Evolutionary conservation across 1,284 basidiomycete genomes (phyloP).

Genomic region (Tilletia indica): DNA sequence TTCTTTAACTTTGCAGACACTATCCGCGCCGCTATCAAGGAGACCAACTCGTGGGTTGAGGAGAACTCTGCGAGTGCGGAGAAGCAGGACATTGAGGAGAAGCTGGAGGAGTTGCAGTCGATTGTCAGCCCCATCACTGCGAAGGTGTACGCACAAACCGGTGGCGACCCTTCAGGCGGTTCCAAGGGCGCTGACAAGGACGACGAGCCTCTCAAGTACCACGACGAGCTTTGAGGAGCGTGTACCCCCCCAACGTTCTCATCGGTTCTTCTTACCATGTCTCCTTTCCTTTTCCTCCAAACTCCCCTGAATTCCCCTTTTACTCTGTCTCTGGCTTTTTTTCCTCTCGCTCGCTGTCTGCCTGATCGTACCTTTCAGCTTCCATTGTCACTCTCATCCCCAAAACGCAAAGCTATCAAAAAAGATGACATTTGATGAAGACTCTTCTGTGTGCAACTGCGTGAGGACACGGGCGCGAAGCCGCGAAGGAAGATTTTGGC

Average conservation of each 20-base stretch:
- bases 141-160: constrained; percentile 50
- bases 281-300: background rate
- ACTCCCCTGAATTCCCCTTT: background rate
- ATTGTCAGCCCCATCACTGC: constrained; percentile 53
- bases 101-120: constrained; percentile 54
- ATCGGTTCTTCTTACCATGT: background rate
- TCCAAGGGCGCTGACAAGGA: constrained; percentile 21
- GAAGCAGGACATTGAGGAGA: constrained; percentile 55
- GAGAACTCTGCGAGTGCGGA: constrained; percentile 53
- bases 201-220: constrained; percentile 53
- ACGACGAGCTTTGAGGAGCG: constrained; percentile 53
- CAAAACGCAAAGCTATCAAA: too few relatives aligned
- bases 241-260: background rate
- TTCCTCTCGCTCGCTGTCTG: too few relatives aligned
- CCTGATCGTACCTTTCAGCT: too few relatives aligned
- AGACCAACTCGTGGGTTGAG: constrained; percentile 54
- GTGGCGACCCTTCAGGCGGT: constrained; percentile 28
- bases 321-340: background rate
- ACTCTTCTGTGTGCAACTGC: too few relatives aligned
- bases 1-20: constrained; percentile 24
- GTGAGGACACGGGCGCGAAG: too few relatives aligned
- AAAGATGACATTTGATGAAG: too few relatives aligned
- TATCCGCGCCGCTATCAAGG: constrained; percentile 53
- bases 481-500: too few relatives aligned
- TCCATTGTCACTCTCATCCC: too few relatives aligned